Percentiles rank a stretch among this genome's conserved stretches.
These are phyloP conservation scores for Lichtheimia ramosa DNA, from an alignment of 371 early-diverging fungal species.

Conservation along the genomic window DNA sequence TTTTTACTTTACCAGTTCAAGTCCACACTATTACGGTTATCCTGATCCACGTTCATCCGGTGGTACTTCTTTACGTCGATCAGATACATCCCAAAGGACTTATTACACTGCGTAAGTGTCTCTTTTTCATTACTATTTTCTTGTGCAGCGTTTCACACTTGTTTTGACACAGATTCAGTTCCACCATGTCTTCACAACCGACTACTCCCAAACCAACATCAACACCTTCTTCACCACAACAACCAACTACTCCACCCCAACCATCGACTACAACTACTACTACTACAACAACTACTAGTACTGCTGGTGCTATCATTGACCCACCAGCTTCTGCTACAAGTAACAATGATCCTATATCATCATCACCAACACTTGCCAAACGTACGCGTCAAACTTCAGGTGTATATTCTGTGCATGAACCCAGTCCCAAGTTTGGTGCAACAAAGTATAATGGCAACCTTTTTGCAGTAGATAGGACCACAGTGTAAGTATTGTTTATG, in stretches of 20 bases:
- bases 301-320: not conserved
- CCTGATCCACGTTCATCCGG: slow-evolving; percentile 5
- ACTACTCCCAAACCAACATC: slow-evolving; percentile 19
- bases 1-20: not conserved
- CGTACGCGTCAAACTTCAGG: slow-evolving; percentile 10
- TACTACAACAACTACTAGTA: not conserved
- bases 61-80: slow-evolving; percentile 10
- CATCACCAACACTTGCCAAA: not conserved
- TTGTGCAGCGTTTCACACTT: slow-evolving; percentile 5
- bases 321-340: not conserved
- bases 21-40: slow-evolving; percentile 12
- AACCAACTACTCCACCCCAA: slow-evolving; percentile 5
- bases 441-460: slow-evolving; percentile 23
- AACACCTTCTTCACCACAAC: not conserved
- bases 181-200: slow-evolving; percentile 23
- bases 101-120: slow-evolving; percentile 5
- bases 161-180: slow-evolving; percentile 13
- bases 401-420: slow-evolving; percentile 11
- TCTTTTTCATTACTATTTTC: not conserved
- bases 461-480: slow-evolving; percentile 12
- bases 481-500: slow-evolving; percentile 5
- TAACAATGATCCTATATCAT: not conserved
- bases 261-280: not conserved
- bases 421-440: slow-evolving; percentile 21
- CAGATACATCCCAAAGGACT: slow-evolving; percentile 11